Conservation (phyloP, 1,284 basidiomycete genomes). For the Fomes fomentarius region DNA sequence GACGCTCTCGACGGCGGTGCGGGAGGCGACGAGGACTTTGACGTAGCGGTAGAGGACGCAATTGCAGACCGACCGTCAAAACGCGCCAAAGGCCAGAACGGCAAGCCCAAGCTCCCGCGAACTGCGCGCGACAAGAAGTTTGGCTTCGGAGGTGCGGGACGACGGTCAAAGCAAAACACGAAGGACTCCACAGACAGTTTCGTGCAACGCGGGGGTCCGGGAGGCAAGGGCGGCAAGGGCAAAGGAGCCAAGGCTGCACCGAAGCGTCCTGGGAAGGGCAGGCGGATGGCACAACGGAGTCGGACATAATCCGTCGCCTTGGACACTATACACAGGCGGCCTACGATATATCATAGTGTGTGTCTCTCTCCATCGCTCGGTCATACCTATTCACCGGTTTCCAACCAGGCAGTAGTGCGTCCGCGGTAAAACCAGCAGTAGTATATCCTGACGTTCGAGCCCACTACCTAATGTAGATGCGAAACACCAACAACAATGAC, state of each 20-base stretch:
- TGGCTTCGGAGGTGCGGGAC: constrained; percentile 72
- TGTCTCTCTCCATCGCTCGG: too few relatives aligned
- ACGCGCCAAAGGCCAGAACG: constrained; percentile 47
- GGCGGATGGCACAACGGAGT: constrained; percentile 52
- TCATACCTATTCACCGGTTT: too few relatives aligned
- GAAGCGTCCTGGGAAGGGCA: constrained; percentile 67
- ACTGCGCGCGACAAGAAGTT: constrained; percentile 77
- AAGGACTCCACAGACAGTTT: constrained; percentile 79
- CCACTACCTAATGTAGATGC: background rate
- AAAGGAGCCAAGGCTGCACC: constrained; percentile 37
- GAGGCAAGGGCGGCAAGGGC: constrained; percentile 36
- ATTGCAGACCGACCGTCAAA: constrained; percentile 76
- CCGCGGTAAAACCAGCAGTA: background rate
- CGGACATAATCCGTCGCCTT: constrained; percentile 24
- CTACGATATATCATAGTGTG: too few relatives aligned
- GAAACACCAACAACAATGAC: background rate
- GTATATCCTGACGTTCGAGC: background rate
- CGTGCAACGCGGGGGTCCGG: constrained; percentile 39
- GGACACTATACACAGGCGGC: too few relatives aligned
- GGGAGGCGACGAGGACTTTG: constrained; percentile 77
- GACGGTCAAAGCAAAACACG: constrained; percentile 82
- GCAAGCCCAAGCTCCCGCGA: constrained; percentile 55
- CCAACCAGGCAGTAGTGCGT: too few relatives aligned
- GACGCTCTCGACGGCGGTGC: constrained; percentile 78
- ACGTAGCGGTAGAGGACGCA: constrained; percentile 85